A percentile compares a stretch with the other conserved stretches of the same genome.
phyloP scores from a whole-genome alignment of 495 filamentous ascomycete genomes.

The Poronia punctata region DNA sequence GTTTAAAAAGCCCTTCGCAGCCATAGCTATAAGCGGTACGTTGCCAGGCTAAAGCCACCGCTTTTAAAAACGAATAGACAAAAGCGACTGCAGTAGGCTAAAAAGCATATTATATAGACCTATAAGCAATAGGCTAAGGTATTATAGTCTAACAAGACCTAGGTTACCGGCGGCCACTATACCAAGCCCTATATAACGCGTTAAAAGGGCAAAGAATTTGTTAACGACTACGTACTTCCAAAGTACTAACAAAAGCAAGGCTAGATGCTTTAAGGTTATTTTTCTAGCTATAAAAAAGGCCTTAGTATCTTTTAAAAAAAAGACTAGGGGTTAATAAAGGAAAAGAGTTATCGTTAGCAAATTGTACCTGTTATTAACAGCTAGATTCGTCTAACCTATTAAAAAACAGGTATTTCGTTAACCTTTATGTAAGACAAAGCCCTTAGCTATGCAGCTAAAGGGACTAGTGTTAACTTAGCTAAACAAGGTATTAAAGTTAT shows the following conservation, averaged over 20 bases:
- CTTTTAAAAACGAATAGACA: background rate
- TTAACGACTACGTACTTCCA: slow-evolving; percentile 7
- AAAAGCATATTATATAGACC: slow-evolving; percentile 16
- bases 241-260: slow-evolving; percentile 10
- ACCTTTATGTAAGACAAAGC: background rate
- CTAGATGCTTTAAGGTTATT: slow-evolving; percentile 28
- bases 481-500: slow-evolving; percentile 13
- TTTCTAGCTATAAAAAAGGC: slow-evolving; percentile 19
- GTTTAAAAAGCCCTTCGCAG: background rate
- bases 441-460: background rate
- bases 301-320: slow-evolving; percentile 28
- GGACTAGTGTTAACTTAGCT: background rate
- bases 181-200: slow-evolving; percentile 13
- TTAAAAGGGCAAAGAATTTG: slow-evolving; percentile 1
- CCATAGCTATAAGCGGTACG: background rate
- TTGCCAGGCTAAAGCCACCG: background rate
- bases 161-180: slow-evolving; percentile 13
- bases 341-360: slow-evolving; percentile 11
- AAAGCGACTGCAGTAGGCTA: background rate
- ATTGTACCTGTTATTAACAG: slow-evolving; percentile 15
- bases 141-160: slow-evolving; percentile 28
- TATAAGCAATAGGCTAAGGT: slow-evolving; percentile 20
- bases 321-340: slow-evolving; percentile 23
- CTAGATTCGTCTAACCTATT: background rate
- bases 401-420: background rate